phyloP scores from a whole-genome alignment of 805 yeast species.

The Lipomyces lipofer region DNA sequence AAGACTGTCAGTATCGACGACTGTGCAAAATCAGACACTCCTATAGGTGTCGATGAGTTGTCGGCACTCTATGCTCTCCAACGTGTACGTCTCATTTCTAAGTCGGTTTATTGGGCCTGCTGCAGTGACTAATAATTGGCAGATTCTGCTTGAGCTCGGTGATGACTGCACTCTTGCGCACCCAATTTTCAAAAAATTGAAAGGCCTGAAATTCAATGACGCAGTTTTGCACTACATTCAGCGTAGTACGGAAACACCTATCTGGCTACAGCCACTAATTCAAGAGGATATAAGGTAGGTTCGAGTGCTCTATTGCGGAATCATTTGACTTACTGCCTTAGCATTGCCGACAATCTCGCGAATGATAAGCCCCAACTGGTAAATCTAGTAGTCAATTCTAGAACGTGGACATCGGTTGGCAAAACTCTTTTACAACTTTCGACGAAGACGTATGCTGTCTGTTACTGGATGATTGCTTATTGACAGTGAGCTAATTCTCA shows the following conservation, averaged over 20 bases:
- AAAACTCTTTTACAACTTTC: slow-evolving; percentile 14
- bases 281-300: not conserved
- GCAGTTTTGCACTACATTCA: slow-evolving; percentile 12
- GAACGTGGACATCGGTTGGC: slow-evolving; percentile 20
- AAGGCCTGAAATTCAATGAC: slow-evolving; percentile 2
- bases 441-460: slow-evolving; percentile 1
- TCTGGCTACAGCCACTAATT: slow-evolving; percentile 15
- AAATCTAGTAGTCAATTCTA: not conserved
- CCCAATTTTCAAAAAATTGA: slow-evolving; percentile 11
- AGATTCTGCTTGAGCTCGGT: slow-evolving; percentile 12
- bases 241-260: slow-evolving; percentile 8
- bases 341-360: slow-evolving; percentile 3
- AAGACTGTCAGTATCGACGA: slow-evolving; percentile 5
- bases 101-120: not conserved
- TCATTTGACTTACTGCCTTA: not conserved
- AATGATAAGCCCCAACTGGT: slow-evolving; percentile 4
- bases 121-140: not conserved
- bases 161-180: slow-evolving; percentile 13
- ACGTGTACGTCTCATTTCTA: not conserved
- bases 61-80: slow-evolving; percentile 18
- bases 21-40: not conserved
- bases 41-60: slow-evolving; percentile 22
- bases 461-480: not conserved
- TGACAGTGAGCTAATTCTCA: not conserved
- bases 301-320: not conserved